Conservation (phyloP, 176 grass and related monocot species). For the Coix lacrymajobi region DNA sequence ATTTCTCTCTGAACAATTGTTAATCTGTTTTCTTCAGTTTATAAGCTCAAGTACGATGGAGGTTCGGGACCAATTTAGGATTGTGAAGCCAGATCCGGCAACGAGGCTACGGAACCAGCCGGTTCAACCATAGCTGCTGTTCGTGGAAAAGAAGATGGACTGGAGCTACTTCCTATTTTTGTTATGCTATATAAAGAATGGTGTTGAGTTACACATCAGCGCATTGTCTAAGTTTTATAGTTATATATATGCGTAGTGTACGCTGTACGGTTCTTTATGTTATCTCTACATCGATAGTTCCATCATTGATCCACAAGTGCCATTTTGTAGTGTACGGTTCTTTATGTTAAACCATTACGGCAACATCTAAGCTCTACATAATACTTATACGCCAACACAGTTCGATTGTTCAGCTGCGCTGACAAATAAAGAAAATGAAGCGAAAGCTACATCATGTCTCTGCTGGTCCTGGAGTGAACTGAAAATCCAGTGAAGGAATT, state of each 20-base stretch:
- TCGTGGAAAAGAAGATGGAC: neutral
- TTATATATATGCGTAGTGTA: neutral
- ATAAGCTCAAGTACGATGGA: slow-evolving; percentile 56
- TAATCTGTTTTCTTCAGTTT: slow-evolving; percentile 45
- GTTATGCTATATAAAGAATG: neutral
- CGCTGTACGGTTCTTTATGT: neutral
- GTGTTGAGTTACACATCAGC: neutral
- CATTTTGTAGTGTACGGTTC: no score
- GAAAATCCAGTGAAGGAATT: neutral
- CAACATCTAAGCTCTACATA: neutral
- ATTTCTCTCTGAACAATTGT: slow-evolving; percentile 1
- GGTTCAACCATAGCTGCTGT: neutral
- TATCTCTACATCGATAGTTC: neutral
- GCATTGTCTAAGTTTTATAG: neutral
- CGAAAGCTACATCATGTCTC: neutral
- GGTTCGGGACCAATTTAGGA: slow-evolving; percentile 58
- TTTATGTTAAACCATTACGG: slow-evolving; percentile 12
- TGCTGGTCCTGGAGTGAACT: neutral
- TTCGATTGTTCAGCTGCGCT: neutral
- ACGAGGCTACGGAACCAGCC: neutral
- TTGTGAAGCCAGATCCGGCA: slow-evolving; percentile 36
- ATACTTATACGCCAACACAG: neutral
- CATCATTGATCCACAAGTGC: neutral
- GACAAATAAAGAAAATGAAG: neutral
- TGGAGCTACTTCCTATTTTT: neutral